Base-by-base conservation (phyloP, 352 stramenopile species). In the Blastocystis hominis region DNA sequence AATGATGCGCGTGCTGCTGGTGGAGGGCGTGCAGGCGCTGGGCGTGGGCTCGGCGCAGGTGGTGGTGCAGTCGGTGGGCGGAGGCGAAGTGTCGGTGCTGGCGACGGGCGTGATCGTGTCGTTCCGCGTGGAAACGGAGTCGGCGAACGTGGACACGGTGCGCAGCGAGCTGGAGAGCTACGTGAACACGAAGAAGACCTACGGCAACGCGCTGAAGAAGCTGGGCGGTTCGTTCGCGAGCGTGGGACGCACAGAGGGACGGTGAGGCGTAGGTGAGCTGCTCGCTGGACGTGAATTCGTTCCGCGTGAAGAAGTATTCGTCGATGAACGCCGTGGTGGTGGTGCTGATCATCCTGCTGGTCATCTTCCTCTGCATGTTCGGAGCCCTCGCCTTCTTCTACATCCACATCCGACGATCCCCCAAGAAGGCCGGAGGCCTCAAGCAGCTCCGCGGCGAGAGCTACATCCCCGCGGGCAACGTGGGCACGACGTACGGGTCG, bases 321-420 rank as follows among this genome's bases (percentile, higher is more conserved):
- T 80, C 70, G 53, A 80, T 80, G 70, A 80, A 80, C 40, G 70
- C 46, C 13, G 70, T 80, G 70, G 70, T 80, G 7, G 44, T 80
- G 30, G 46, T 80, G 6, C 53, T 80, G 44, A 24, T 80, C 1
- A 56, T 80, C 15, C n/a, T 80, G 7, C 70, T 80, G n/a, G 36
- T 80, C 34, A 46, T 80, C 15, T 80, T 80, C 70, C n/a, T 80
- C 20, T 10, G 62, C 46, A 42, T 80, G 13, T 80, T 80, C 40
- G 70, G 2, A 13, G 70, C 40, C 7, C 54, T 80, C 15, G 40
- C 56, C 1, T 59, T 80, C 54, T 54, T 80, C 40, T 80, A 80
- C 30, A 42, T 80, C 9, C 54, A 80, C 20, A 56, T 80, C 17
- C 70, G 70, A 13, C 17, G n/a, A 13, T 62, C 54, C 20, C 70